Conservation (phyloP, 2,329 filamentous ascomycete genomes). For the Colletotrichum tanaceti region DNA sequence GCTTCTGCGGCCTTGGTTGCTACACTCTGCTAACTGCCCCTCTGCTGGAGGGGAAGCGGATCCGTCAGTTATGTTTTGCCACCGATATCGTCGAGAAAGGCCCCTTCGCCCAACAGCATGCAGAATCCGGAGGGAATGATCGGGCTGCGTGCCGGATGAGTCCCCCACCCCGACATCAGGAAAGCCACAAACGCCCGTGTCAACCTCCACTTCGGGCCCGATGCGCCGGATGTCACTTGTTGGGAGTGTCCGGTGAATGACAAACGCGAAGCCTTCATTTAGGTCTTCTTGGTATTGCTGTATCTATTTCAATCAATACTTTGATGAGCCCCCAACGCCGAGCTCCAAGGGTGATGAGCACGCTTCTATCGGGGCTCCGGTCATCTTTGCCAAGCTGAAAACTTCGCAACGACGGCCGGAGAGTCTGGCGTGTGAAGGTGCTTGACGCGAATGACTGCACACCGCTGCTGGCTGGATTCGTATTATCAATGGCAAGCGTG, state of each 20-base stretch:
- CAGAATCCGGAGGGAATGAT: not conserved
- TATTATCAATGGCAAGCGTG: not conserved
- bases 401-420: not conserved
- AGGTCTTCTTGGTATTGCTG: not conserved
- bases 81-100: not conserved
- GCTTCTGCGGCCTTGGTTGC: not conserved
- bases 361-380: not conserved
- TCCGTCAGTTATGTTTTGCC: not conserved
- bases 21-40: not conserved
- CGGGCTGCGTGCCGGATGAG: conserved; percentile 3
- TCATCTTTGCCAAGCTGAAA: not conserved
- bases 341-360: no score
- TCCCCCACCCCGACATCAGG: conserved; percentile 2
- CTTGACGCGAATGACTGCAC: not conserved
- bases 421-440: not conserved
- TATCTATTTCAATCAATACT: not conserved
- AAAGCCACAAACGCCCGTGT: not conserved
- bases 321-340: not conserved
- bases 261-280: not conserved
- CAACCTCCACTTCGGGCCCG: conserved; percentile 14
- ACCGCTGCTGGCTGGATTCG: not conserved
- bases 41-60: not conserved
- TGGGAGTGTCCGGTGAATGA: not conserved
- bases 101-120: not conserved
- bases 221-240: not conserved